phyloP scores from a whole-genome alignment of 805 yeast genomes.

The Priceomyces castillae region DNA sequence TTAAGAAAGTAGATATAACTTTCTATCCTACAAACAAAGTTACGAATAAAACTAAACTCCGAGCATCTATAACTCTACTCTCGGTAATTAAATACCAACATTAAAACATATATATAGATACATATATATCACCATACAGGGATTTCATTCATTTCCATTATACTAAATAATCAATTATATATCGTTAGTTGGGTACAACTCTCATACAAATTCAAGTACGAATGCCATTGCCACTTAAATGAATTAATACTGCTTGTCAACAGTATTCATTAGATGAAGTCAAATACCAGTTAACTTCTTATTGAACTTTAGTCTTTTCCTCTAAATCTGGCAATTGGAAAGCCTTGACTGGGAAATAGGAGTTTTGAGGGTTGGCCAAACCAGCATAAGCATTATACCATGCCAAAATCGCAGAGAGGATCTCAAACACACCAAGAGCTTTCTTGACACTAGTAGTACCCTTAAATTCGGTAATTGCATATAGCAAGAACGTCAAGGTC shows the following conservation, averaged over 20 bases:
- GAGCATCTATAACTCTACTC: too few species aligned
- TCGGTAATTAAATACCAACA: background rate
- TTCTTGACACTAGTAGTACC: conserved; percentile 30
- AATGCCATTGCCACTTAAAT: too few species aligned
- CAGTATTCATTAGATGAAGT: background rate
- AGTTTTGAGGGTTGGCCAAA: conserved; percentile 57
- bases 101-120: background rate
- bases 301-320: conserved; percentile 8
- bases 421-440: conserved; percentile 43
- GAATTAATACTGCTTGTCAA: too few species aligned
- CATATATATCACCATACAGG: background rate
- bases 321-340: conserved; percentile 47
- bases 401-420: conserved; percentile 40
- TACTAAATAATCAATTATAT: background rate
- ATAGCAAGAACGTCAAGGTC: conserved; percentile 38
- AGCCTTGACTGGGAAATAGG: conserved; percentile 52
- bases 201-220: too few species aligned
- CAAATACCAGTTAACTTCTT: conserved; percentile 12
- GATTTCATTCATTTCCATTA: background rate
- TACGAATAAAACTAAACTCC: too few species aligned
- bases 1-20: too few species aligned
- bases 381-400: conserved; percentile 49
- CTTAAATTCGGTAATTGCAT: conserved; percentile 37
- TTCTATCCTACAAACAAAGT: too few species aligned
- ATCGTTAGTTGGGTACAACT: too few species aligned